Evolutionary conservation across 345 rosid genomes (phyloP).

Genomic region (Eucalyptus camaldulensis): DNA sequence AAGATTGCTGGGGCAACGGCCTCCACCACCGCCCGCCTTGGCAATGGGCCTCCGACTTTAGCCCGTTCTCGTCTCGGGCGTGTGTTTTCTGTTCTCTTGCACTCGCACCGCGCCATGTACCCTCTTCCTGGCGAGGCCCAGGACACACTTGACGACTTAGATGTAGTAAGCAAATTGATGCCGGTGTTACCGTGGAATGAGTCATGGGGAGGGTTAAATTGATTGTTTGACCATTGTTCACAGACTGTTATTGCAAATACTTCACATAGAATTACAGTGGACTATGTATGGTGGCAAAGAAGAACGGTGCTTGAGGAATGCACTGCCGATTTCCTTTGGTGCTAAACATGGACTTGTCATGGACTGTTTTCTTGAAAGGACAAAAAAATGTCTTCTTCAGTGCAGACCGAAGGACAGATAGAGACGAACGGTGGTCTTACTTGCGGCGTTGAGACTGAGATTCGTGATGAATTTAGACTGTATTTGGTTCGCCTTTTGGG

Average conservation of each 20-base stretch:
- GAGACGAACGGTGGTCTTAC: background rate
- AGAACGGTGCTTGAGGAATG: background rate
- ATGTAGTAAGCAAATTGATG: background rate
- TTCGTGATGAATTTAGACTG: background rate
- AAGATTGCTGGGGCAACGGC: background rate
- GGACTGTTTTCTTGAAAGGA: background rate
- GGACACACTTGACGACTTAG: background rate
- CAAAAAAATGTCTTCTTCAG: background rate
- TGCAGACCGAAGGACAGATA: background rate
- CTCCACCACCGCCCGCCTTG: background rate
- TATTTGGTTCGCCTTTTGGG: background rate
- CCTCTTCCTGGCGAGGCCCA: background rate
- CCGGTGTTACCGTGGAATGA: background rate
- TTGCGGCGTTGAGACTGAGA: background rate
- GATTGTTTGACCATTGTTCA: background rate
- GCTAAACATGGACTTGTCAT: background rate
- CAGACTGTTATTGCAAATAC: background rate
- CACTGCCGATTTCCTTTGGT: background rate
- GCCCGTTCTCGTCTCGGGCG: background rate
- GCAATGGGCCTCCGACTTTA: background rate
- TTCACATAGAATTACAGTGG: background rate
- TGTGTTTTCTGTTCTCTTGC: background rate
- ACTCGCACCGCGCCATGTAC: accelerated
- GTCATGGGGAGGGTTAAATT: background rate
- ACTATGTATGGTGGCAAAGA: background rate